A percentile compares a stretch with the other conserved stretches of the same genome.
These are phyloP conservation scores for Pleurotus giganteus DNA, from an alignment of 768 basidiomycete species.

Conservation along the genomic window DNA sequence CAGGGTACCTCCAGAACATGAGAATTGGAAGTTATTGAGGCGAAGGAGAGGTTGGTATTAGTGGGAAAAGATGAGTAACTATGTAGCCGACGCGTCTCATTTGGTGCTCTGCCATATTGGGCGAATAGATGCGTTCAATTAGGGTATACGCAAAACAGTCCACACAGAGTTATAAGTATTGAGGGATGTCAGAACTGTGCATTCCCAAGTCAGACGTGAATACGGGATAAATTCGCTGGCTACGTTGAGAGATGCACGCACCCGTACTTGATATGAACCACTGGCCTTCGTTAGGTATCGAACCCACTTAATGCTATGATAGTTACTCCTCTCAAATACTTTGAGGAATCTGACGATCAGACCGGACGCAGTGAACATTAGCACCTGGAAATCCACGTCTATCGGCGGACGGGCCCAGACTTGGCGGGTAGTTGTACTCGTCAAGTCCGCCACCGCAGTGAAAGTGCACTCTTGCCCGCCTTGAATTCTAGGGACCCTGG, in stretches of 20 bases:
- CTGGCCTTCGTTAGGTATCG: constrained; percentile 92
- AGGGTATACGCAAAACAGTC: not conserved
- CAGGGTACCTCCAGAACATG: constrained; percentile 56
- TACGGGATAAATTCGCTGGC: not conserved
- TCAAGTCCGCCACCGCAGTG: constrained; percentile 76
- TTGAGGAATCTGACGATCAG: constrained; percentile 96
- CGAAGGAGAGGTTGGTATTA: not conserved
- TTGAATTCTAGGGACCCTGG: constrained; percentile 89
- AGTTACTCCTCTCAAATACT: constrained; percentile 95
- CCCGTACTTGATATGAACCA: constrained; percentile 91
- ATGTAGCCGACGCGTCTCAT: constrained; percentile 10
- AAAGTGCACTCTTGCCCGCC: constrained; percentile 91
- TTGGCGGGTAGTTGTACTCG: constrained; percentile 88
- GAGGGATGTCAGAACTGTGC: constrained; percentile 6
- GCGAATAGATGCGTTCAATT: not conserved
- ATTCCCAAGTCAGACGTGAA: too few relatives aligned
- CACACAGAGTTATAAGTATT: not conserved
- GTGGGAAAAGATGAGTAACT: constrained; percentile 1
- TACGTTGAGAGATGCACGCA: constrained; percentile 38
- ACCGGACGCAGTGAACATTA: constrained; percentile 98
- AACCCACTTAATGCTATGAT: constrained; percentile 96
- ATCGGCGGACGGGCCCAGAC: constrained; percentile 98
- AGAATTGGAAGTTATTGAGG: constrained; percentile 17
- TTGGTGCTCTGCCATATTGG: constrained; percentile 3
- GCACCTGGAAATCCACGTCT: constrained; percentile 96